These are phyloP conservation scores for Dichotomopilus funicola DNA, from an alignment of 2,329 filamentous ascomycete genomes.

Conservation along the genomic window DNA sequence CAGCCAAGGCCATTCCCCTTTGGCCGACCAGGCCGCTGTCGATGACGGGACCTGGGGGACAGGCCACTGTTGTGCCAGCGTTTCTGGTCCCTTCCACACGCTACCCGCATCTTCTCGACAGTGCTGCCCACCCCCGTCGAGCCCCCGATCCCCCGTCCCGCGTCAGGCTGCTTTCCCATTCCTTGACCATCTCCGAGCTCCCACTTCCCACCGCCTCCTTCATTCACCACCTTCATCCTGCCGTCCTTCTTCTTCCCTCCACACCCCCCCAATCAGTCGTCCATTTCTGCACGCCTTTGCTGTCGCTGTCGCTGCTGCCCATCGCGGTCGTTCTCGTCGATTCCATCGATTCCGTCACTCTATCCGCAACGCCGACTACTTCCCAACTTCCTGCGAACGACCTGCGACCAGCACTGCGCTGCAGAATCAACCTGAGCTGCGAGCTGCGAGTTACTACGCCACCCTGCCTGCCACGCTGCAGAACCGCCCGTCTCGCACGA, in stretches of 20 bases:
- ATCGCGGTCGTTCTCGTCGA: not conserved
- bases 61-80: slow-evolving; percentile 15
- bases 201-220: slow-evolving; percentile 16
- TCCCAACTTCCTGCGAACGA: not conserved
- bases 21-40: slow-evolving; percentile 13
- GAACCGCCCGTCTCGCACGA: not conserved
- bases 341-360: not conserved
- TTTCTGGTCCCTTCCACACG: slow-evolving; percentile 25
- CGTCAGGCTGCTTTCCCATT: slow-evolving; percentile 3
- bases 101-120: slow-evolving; percentile 19
- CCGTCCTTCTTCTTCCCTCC: slow-evolving; percentile 12
- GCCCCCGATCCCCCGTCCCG: not conserved
- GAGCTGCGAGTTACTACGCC: slow-evolving; percentile 18
- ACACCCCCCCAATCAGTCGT: slow-evolving; percentile 18
- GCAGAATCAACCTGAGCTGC: slow-evolving; percentile 15
- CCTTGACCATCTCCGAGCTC: slow-evolving; percentile 1
- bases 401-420: slow-evolving; percentile 15
- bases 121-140: slow-evolving; percentile 2
- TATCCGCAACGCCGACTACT: slow-evolving; percentile 6
- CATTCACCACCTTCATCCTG: slow-evolving; percentile 8
- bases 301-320: slow-evolving; percentile 16
- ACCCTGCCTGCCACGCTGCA: slow-evolving; percentile 2
- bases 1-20: slow-evolving; percentile 18
- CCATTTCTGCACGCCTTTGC: slow-evolving; percentile 22
- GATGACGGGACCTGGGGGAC: slow-evolving; percentile 16